Conservation (phyloP, 495 filamentous ascomycete genomes). For the Hypoxylon intermedium region DNA sequence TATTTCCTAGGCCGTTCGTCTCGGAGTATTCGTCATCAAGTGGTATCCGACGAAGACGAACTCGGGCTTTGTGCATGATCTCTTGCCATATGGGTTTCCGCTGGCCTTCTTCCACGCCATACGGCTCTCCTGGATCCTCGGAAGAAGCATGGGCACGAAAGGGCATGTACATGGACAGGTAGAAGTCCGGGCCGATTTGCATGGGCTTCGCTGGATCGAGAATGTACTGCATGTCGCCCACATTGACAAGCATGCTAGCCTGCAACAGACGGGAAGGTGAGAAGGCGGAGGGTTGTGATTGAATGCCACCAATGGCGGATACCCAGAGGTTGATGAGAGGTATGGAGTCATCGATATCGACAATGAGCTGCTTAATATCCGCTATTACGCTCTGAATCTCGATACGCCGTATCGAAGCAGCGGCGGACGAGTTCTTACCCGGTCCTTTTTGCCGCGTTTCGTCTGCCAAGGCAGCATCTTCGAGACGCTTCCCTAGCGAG, state of each 20-base stretch:
- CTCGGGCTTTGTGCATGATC: slow-evolving; percentile 90
- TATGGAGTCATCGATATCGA: slow-evolving; percentile 88
- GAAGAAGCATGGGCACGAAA: slow-evolving; percentile 74
- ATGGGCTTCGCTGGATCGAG: slow-evolving; percentile 67
- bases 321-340: slow-evolving; percentile 95
- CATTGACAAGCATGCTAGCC: slow-evolving; percentile 89
- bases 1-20: slow-evolving; percentile 30
- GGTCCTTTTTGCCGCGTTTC: slow-evolving; percentile 56
- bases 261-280: slow-evolving; percentile 92
- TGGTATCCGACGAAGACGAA: slow-evolving; percentile 72
- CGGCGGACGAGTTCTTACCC: slow-evolving; percentile 49
- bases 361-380: slow-evolving; percentile 78
- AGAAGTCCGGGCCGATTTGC: slow-evolving; percentile 90
- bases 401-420: slow-evolving; percentile 48
- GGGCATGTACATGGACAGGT: slow-evolving; percentile 93
- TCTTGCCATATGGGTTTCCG: slow-evolving; percentile 94
- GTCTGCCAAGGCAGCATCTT: slow-evolving; percentile 74
- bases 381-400: slow-evolving; percentile 74
- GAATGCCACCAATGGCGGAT: slow-evolving; percentile 88
- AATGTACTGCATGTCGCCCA: slow-evolving; percentile 84
- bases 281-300: slow-evolving; percentile 37
- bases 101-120: slow-evolving; percentile 55
- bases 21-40: slow-evolving; percentile 41
- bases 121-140: slow-evolving; percentile 48
- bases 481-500: slow-evolving; percentile 77